Conservation (phyloP, 2,329 filamentous ascomycete species). For the Keithomyces neogunnii region DNA sequence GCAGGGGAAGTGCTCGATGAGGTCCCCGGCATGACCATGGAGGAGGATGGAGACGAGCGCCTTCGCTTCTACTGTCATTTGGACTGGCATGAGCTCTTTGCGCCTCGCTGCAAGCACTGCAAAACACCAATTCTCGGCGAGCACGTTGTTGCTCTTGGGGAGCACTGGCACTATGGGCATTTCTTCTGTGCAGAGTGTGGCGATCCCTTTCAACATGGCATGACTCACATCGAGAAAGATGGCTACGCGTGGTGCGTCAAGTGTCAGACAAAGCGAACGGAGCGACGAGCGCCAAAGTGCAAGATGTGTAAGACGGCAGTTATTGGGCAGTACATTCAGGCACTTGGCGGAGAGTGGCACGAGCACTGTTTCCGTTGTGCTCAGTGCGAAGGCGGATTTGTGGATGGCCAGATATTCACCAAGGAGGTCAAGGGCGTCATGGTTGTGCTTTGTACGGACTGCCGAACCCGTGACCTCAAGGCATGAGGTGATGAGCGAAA, state of each 20-base stretch:
- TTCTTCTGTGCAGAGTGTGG: slow-evolving; percentile 99
- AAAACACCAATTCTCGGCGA: slow-evolving; percentile 94
- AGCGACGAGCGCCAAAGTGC: slow-evolving; percentile 82
- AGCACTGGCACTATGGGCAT: slow-evolving; percentile 95
- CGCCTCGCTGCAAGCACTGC: slow-evolving; percentile 90
- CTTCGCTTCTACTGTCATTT: slow-evolving; percentile 92
- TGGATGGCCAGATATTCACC: slow-evolving; percentile 58
- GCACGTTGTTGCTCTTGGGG: slow-evolving; percentile 84
- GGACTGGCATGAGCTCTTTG: slow-evolving; percentile 96
- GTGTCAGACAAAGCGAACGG: slow-evolving; percentile 87
- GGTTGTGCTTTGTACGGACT: slow-evolving; percentile 52
- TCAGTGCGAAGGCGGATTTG: slow-evolving; percentile 50
- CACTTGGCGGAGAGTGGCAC: slow-evolving; percentile 90
- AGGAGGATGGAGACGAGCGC: slow-evolving; percentile 63
- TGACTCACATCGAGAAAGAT: slow-evolving; percentile 81
- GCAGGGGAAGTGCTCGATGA: slow-evolving; percentile 53
- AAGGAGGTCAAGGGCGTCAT: slow-evolving; percentile 40
- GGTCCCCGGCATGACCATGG: slow-evolving; percentile 52
- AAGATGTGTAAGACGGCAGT: slow-evolving; percentile 76
- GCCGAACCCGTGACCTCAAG: slow-evolving; percentile 53
- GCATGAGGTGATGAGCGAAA: slow-evolving; percentile 18
- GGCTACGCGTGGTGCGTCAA: slow-evolving; percentile 94
- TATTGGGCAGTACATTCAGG: slow-evolving; percentile 81
- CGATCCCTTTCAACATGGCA: slow-evolving; percentile 74
- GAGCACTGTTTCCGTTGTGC: slow-evolving; percentile 81